Conservation (phyloP, 148 eudicot genomes). For the Cornus kousa region DNA sequence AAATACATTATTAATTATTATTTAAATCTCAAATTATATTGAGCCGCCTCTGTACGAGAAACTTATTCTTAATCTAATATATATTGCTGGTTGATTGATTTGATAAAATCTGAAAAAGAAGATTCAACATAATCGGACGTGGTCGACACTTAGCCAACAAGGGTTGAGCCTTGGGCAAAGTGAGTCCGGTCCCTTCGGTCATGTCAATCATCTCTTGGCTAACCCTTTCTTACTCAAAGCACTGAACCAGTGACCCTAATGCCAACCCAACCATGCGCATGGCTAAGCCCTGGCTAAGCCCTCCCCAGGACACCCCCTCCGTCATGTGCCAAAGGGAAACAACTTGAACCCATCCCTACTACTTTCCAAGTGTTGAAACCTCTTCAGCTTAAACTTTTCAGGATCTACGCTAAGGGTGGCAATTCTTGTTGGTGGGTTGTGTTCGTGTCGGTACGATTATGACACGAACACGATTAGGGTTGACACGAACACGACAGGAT, state of each 20-base stretch:
- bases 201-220: conserved; percentile 18
- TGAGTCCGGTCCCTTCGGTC: not conserved
- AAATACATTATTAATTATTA: too few species aligned
- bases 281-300: conserved; percentile 29
- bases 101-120: not conserved
- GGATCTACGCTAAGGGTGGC: too few species aligned
- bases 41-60: too few species aligned
- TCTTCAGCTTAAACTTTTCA: conserved; percentile 32
- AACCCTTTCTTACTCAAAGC: conserved; percentile 29
- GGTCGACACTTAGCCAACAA: not conserved
- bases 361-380: conserved; percentile 23
- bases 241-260: conserved; percentile 29
- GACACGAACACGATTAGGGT: too few species aligned
- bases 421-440: too few species aligned
- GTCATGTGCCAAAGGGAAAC: conserved; percentile 29
- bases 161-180: not conserved
- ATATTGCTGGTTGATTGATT: too few species aligned
- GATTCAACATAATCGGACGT: not conserved
- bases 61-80: too few species aligned
- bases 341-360: conserved; percentile 24
- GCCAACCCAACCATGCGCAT: conserved; percentile 8
- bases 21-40: too few species aligned
- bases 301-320: conserved; percentile 29
- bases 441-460: too few species aligned
- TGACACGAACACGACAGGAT: too few species aligned